A percentile compares a stretch with the other conserved stretches of the same genome.
These are phyloP conservation scores for Cutaneotrichosporon mucoides DNA, from an alignment of 1,284 basidiomycete species.

Conservation along the genomic window DNA sequence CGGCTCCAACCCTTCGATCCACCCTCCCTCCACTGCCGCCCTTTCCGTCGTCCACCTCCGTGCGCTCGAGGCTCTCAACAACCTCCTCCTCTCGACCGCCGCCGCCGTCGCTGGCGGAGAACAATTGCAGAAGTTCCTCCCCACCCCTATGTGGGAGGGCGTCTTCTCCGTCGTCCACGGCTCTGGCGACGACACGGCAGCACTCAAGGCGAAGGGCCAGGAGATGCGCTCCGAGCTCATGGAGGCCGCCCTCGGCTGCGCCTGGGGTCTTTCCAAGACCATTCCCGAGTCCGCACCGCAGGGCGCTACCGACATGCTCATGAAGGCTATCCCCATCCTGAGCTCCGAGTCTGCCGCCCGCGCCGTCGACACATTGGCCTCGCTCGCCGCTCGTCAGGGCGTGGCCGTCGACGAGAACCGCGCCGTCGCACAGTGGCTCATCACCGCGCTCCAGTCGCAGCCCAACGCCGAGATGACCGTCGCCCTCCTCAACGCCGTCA, in stretches of 20 bases:
- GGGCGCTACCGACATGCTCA: constrained; percentile 60
- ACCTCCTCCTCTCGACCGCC: constrained; percentile 68
- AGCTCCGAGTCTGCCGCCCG: constrained; percentile 61
- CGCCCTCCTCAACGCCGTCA: constrained; percentile 76
- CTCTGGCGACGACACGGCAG: constrained; percentile 27
- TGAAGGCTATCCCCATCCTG: constrained; percentile 60
- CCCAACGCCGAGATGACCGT: constrained; percentile 65
- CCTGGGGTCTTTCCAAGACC: constrained; percentile 48
- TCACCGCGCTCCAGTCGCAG: constrained; percentile 50
- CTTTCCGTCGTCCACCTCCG: constrained; percentile 74
- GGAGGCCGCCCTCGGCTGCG: constrained; percentile 46
- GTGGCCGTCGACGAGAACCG: constrained; percentile 63
- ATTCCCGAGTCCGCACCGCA: constrained; percentile 37
- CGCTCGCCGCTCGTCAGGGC: constrained; percentile 65
- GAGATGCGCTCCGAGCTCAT: constrained; percentile 47
- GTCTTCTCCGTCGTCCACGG: constrained; percentile 67
- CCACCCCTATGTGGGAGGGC: constrained; percentile 63
- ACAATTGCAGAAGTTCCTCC: constrained; percentile 48
- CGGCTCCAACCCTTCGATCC: constrained; percentile 59
- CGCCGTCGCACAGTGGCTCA: constrained; percentile 27
- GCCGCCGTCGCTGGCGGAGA: constrained; percentile 21
- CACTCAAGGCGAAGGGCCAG: constrained; percentile 40
- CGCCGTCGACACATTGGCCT: constrained; percentile 75
- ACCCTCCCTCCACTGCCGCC: constrained; percentile 78
- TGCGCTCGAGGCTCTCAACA: constrained; percentile 85